Evolutionary conservation across 2,329 filamentous ascomycete species (phyloP).

Genomic region (Dactylonectria estremocensis): DNA sequence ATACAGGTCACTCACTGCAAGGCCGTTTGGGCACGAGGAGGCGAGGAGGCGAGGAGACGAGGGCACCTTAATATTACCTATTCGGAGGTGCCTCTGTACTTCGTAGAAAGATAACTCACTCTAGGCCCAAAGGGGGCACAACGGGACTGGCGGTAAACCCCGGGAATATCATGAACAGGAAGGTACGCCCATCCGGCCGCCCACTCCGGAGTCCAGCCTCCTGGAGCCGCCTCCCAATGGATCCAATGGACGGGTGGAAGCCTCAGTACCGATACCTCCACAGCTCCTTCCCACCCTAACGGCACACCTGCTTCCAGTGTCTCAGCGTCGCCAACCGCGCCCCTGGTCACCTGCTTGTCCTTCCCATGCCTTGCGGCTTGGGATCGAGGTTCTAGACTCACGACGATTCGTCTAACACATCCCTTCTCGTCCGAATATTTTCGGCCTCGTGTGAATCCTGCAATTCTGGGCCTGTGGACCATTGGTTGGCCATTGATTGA

Average conservation of each 20-base stretch:
- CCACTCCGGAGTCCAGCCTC: not conserved
- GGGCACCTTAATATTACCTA: too few relatives aligned
- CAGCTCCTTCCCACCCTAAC: slow-evolving; percentile 13
- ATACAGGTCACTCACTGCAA: too few relatives aligned
- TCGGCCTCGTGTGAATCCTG: slow-evolving; percentile 16
- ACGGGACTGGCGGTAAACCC: slow-evolving; percentile 25
- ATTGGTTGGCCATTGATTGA: not conserved
- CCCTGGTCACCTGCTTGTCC: slow-evolving; percentile 22
- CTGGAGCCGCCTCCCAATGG: not conserved
- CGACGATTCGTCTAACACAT: slow-evolving; percentile 27
- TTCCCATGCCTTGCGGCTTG: slow-evolving; percentile 21
- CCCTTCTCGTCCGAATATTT: slow-evolving; percentile 21
- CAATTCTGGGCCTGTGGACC: slow-evolving; percentile 15
- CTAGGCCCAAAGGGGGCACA: slow-evolving; percentile 23
- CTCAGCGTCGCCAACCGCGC: not conserved
- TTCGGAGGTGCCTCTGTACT: too few relatives aligned
- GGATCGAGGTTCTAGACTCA: slow-evolving; percentile 41
- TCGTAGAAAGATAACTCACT: not conserved
- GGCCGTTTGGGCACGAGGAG: too few relatives aligned
- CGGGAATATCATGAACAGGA: slow-evolving; percentile 39
- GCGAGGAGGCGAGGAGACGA: too few relatives aligned
- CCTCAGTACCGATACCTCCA: slow-evolving; percentile 29
- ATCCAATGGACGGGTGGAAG: too few relatives aligned
- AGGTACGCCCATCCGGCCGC: slow-evolving; percentile 26
- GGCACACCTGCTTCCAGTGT: slow-evolving; percentile 21